Percentiles rank a stretch among this genome's conserved stretches.
Conservation (phyloP, 768 basidiomycete species). For the Pisolithus albus region DNA sequence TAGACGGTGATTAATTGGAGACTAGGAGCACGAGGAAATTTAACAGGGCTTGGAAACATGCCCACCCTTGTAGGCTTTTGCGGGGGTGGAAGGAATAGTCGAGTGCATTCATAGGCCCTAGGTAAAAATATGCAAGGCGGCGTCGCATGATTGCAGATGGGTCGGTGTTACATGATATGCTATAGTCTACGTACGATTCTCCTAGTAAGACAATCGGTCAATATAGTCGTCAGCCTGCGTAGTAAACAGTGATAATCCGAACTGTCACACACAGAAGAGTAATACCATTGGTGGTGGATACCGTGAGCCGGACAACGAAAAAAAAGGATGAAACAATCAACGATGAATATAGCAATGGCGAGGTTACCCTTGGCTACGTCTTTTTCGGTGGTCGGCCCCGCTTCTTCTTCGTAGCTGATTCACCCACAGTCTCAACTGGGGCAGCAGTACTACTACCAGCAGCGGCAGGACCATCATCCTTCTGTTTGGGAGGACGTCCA, state of each 20-base stretch:
- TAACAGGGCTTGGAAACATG: constrained; percentile 16
- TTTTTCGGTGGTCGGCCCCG: constrained; percentile 63
- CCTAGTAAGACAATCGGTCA: constrained; percentile 29
- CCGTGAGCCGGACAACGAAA: constrained; percentile 16
- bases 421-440: constrained; percentile 36
- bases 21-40: constrained; percentile 28
- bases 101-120: constrained; percentile 24
- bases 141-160: constrained; percentile 10
- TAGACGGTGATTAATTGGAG: constrained; percentile 32
- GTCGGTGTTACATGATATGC: constrained; percentile 14
- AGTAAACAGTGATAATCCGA: constrained; percentile 15
- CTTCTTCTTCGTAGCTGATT: constrained; percentile 57
- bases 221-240: constrained; percentile 30
- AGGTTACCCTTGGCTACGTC: constrained; percentile 12
- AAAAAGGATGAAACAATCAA: constrained; percentile 22
- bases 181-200: constrained; percentile 30
- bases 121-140: constrained; percentile 25
- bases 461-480: constrained; percentile 35
- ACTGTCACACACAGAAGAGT: constrained; percentile 28
- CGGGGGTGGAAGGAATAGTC: constrained; percentile 8
- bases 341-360: constrained; percentile 15
- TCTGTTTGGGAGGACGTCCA: constrained; percentile 71
- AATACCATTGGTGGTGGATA: constrained; percentile 1
- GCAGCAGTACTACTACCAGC: constrained; percentile 12
- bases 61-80: constrained; percentile 6